Evolutionary conservation across 495 filamentous ascomycete species (phyloP), one percentile per base, ranked within the genome.

Genomic region (Hypoxylon fragiforme): DNA sequence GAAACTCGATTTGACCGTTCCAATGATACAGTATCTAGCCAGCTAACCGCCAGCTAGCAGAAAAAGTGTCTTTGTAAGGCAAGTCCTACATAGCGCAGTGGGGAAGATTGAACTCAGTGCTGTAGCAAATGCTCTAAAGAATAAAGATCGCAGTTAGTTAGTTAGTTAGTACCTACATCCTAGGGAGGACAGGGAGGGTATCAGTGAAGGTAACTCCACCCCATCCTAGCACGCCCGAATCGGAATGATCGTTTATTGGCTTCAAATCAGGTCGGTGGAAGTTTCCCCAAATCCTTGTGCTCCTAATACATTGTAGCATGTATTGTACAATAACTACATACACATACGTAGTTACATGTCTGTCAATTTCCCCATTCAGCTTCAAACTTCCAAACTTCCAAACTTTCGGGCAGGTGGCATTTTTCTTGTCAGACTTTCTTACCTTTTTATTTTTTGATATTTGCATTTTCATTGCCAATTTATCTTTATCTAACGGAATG

Each of bases 331-430:
- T 28, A 28, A 4, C 24, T 28, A 28, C 9, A 9, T 9, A 28
- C 24, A 28, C 24, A 4, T 28, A 28, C 24, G 4, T 4, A 4
- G 24, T 9, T 4, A 9, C 9, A 31, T 20, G 44, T 35, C 38
- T 54, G 44, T 30, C 37, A 55, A 52, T 61, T 61, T 61, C 57
- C 57, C 57, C 51, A 56, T 61, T 61, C 57, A 61, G 57, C 51
- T 51, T 43, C 20, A 50, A 50, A 44, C 39, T 11, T 46, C 37
- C 44, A 46, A 32, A 32, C 13, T 2, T 7, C 4, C 13, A 51
- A 50, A 44, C 34, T 46, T 44, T 49, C 55, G 41, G 57, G 57
- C 45, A 61, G 57, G 57, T 61, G 37, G 57, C 51, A 50, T 54
- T 12, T 7, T 34, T 7, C 9, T 51, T 55, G 51, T 55, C 57